A percentile compares a stretch with the other conserved stretches of the same genome.
Evolutionary conservation across 805 yeast genomes (phyloP).

Genomic region (Metschnikowia aberdeeniae): DNA sequence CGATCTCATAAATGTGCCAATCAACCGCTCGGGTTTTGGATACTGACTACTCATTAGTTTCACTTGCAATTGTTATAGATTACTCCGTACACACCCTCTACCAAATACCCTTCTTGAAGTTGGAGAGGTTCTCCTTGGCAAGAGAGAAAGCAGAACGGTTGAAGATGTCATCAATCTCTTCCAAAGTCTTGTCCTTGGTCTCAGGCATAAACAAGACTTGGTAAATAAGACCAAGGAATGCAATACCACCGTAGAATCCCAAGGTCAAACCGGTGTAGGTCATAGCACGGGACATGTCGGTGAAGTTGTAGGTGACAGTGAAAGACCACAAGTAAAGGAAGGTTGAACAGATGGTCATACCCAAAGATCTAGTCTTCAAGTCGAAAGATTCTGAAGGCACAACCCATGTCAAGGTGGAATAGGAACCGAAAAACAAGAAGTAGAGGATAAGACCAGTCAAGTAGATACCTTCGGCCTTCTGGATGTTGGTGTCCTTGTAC

Average conservation of each 20-base stretch:
- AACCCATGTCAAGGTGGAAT: conserved; percentile 67
- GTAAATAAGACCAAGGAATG: conserved; percentile 52
- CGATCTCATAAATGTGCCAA: too few species aligned
- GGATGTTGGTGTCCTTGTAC: conserved; percentile 35
- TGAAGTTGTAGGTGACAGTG: conserved; percentile 61
- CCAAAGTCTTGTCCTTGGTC: conserved; percentile 67
- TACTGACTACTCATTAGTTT: too few species aligned
- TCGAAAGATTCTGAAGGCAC: conserved; percentile 63
- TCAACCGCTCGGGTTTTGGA: too few species aligned
- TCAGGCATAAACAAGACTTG: conserved; percentile 62
- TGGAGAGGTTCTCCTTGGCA: conserved; percentile 32
- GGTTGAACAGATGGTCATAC: conserved; percentile 59
- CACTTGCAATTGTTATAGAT: too few species aligned
- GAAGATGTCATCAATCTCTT: conserved; percentile 66
- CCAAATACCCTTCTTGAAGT: conserved; percentile 23
- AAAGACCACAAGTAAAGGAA: conserved; percentile 58
- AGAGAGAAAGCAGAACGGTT: conserved; percentile 41
- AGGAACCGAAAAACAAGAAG: conserved; percentile 64
- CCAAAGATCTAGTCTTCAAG: conserved; percentile 54
- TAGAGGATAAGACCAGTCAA: conserved; percentile 60
- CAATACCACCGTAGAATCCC: conserved; percentile 68
- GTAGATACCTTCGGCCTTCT: conserved; percentile 56
- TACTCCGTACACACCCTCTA: not conserved
- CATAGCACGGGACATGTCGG: conserved; percentile 51
- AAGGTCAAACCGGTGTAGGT: conserved; percentile 59